phyloP scores from a whole-genome alignment of 179 eudicot genomes.

The Corrigiola litoralis region DNA sequence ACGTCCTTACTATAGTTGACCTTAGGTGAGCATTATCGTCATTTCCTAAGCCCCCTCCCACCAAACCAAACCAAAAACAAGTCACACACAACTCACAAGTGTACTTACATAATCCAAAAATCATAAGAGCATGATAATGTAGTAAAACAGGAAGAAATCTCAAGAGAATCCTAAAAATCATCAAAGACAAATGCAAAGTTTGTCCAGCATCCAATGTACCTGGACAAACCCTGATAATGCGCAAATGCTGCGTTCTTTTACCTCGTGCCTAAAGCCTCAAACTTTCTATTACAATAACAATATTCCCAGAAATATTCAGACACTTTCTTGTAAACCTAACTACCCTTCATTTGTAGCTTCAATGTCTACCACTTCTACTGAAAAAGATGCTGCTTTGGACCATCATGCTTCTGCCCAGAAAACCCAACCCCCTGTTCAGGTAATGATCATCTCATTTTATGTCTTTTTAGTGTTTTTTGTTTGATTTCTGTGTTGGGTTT shows the following conservation, averaged over 20 bases:
- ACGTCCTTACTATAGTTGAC: too few relatives aligned
- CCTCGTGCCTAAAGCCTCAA: not conserved
- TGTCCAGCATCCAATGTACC: conserved; percentile 24
- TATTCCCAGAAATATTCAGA: not conserved
- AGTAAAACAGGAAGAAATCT: not conserved
- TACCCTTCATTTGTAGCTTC: conserved; percentile 25
- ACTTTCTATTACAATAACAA: conserved; percentile 6
- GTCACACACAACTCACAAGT: too few relatives aligned
- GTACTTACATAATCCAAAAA: too few relatives aligned
- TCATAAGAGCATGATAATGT: too few relatives aligned
- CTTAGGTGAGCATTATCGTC: too few relatives aligned
- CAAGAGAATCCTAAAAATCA: not conserved
- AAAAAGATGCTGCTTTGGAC: conserved; percentile 25
- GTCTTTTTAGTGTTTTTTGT: too few relatives aligned
- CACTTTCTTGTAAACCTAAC: not conserved
- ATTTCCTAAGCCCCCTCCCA: too few relatives aligned
- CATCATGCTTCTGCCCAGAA: conserved; percentile 26
- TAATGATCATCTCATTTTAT: not conserved
- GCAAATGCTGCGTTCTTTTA: conserved; percentile 23
- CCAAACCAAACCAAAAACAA: too few relatives aligned
- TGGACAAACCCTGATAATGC: conserved; percentile 31
- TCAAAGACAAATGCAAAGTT: conserved; percentile 11
- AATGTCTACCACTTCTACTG: conserved; percentile 28
- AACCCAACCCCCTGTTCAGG: conserved; percentile 41
- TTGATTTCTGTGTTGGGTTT: not conserved